Percentiles rank a stretch among this genome's conserved stretches.
These are phyloP conservation scores for Acanthochlamys bracteata DNA, from an alignment of 106 monocot genomes.

Conservation along the genomic window DNA sequence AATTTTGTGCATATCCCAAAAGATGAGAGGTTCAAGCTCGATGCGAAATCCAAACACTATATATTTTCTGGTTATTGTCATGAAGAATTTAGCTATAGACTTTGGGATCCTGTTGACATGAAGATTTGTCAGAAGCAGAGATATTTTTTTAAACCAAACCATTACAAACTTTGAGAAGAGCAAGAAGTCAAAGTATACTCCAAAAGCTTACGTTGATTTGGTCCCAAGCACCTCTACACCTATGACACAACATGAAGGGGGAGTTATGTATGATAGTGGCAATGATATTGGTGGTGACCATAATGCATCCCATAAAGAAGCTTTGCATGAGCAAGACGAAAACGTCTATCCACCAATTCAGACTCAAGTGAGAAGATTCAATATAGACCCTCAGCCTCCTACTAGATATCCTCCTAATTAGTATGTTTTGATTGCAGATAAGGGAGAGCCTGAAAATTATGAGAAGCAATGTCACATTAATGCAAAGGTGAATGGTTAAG, in stretches of 20 bases:
- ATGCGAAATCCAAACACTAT: background rate
- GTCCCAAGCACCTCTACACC: no score
- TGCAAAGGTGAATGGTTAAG: background rate
- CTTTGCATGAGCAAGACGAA: no score
- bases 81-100: constrained; percentile 4
- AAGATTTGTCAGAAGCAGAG: constrained; percentile 2
- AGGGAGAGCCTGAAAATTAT: background rate
- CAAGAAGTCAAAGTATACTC: background rate
- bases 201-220: no score
- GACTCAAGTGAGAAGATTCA: no score
- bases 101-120: background rate
- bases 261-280: no score
- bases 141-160: constrained; percentile 6
- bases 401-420: no score
- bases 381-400: no score
- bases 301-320: no score
- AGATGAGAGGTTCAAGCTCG: constrained; percentile 10
- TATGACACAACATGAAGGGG: no score
- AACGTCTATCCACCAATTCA: no score
- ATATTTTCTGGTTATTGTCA: constrained; percentile 4
- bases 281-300: no score
- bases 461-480: background rate
- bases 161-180: constrained; percentile 3
- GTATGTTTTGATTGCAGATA: background rate
- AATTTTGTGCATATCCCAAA: constrained; percentile 4